Percentiles rank a stretch among this genome's conserved stretches.
These are phyloP conservation scores for Ustilago esculenta DNA, from an alignment of 1,284 basidiomycete genomes.

Conservation along the genomic window DNA sequence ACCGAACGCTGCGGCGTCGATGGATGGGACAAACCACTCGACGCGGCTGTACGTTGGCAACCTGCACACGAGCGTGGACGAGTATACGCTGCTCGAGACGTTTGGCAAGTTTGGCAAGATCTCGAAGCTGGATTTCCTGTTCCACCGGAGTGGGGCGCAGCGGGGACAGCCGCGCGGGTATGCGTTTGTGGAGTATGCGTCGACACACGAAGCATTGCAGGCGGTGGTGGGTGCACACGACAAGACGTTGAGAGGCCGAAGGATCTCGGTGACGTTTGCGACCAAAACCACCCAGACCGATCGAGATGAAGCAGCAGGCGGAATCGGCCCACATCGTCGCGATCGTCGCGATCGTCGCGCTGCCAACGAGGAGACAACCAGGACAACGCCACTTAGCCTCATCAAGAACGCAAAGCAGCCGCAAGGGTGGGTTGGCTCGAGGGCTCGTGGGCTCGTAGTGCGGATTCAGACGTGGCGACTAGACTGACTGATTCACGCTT, in stretches of 20 bases:
- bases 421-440: constrained; percentile 71
- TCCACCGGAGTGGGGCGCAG: constrained; percentile 87
- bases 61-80: constrained; percentile 84
- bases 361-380: constrained; percentile 71
- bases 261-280: constrained; percentile 86
- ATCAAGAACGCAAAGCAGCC: constrained; percentile 77
- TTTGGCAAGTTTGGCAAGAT: constrained; percentile 92
- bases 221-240: constrained; percentile 81
- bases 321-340: constrained; percentile 41
- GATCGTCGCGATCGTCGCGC: constrained; percentile 18
- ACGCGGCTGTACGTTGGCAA: constrained; percentile 88
- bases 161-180: constrained; percentile 94
- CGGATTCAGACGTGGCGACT: background rate
- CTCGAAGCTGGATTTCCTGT: constrained; percentile 89
- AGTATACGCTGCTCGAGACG: constrained; percentile 82
- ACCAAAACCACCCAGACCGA: constrained; percentile 71
- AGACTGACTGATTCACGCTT: background rate
- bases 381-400: constrained; percentile 86
- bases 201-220: constrained; percentile 75
- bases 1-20: no score
- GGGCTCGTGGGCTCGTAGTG: background rate
- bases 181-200: constrained; percentile 85
- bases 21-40: constrained; percentile 20
- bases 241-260: constrained; percentile 83
- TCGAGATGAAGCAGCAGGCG: background rate